These are phyloP conservation scores for Elongisporangium senticosum DNA, from an alignment of 352 stramenopile species.

Conservation along the genomic window DNA sequence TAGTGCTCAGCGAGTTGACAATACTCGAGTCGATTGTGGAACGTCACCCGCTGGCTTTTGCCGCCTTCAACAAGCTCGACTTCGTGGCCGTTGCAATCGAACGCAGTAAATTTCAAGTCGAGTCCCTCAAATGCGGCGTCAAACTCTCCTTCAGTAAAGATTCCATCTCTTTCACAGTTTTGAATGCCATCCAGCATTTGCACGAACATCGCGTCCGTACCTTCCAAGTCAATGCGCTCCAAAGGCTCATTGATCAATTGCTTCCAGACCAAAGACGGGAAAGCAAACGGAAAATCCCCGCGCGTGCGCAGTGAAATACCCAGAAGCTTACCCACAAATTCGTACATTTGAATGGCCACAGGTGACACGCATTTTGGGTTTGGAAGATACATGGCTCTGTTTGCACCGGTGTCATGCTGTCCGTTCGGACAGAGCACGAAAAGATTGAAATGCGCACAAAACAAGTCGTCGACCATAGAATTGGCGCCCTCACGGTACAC, in stretches of 20 bases:
- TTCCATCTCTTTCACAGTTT: constrained; percentile 76
- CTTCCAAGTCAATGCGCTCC: constrained; percentile 78
- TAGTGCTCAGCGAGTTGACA: constrained; percentile 73
- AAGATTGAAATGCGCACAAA: constrained; percentile 77
- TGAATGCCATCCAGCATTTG: constrained; percentile 87
- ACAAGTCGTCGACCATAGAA: constrained; percentile 88
- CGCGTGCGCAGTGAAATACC: constrained; percentile 92
- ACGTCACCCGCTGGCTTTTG: constrained; percentile 59
- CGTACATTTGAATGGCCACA: constrained; percentile 89
- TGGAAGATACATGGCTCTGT: constrained; percentile 84
- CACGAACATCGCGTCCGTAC: constrained; percentile 86
- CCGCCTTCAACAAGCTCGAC: constrained; percentile 81
- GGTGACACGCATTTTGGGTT: constrained; percentile 87
- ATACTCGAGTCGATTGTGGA: constrained; percentile 83
- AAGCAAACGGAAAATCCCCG: constrained; percentile 89
- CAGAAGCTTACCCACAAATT: constrained; percentile 93
- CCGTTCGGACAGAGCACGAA: constrained; percentile 85
- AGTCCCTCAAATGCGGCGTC: constrained; percentile 69
- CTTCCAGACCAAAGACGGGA: constrained; percentile 93
- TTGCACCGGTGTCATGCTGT: constrained; percentile 81
- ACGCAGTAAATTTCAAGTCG: constrained; percentile 75
- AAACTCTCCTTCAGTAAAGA: constrained; percentile 77
- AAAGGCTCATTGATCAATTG: constrained; percentile 80
- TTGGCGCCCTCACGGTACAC: constrained; percentile 86
- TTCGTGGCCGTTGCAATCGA: constrained; percentile 78